phyloP scores from a whole-genome alignment of 2,329 filamentous ascomycete genomes.

The Tolypocladium album region DNA sequence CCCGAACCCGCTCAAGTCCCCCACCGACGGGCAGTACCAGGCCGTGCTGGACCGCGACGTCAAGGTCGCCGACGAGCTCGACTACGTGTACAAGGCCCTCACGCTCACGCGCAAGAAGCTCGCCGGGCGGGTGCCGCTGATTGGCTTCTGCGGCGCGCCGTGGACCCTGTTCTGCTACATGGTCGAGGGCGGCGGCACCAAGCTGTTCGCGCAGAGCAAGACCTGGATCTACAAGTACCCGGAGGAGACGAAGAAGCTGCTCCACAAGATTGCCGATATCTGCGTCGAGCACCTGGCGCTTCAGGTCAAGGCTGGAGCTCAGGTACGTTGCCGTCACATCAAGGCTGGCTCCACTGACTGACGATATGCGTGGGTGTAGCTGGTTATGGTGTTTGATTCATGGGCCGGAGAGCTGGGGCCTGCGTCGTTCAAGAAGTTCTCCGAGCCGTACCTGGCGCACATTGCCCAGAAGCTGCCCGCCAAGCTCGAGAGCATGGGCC shows the following conservation, averaged over 20 bases:
- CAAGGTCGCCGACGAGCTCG: slow-evolving; percentile 74
- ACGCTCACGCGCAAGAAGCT: slow-evolving; percentile 84
- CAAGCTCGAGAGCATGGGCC: slow-evolving; percentile 59
- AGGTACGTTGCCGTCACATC: slow-evolving; percentile 38
- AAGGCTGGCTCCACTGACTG: neutral
- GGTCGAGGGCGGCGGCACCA: slow-evolving; percentile 94
- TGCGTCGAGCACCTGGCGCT: slow-evolving; percentile 91
- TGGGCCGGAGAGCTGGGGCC: slow-evolving; percentile 95
- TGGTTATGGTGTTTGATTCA: slow-evolving; percentile 95
- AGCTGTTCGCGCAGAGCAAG: slow-evolving; percentile 89
- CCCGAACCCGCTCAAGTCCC: slow-evolving; percentile 68
- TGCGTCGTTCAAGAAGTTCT: slow-evolving; percentile 70
- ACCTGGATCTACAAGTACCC: slow-evolving; percentile 93
- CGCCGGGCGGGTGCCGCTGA: slow-evolving; percentile 77
- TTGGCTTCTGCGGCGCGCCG: slow-evolving; percentile 93
- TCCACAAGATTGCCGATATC: slow-evolving; percentile 87
- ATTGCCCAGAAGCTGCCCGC: slow-evolving; percentile 74
- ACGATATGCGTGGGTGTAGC: slow-evolving; percentile 27
- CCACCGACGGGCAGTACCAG: slow-evolving; percentile 73
- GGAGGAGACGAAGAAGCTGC: slow-evolving; percentile 64
- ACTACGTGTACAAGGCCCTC: slow-evolving; percentile 94
- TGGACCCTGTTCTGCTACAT: slow-evolving; percentile 98
- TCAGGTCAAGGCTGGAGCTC: slow-evolving; percentile 87
- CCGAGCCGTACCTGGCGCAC: slow-evolving; percentile 74
- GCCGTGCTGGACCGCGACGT: slow-evolving; percentile 66